A percentile compares a stretch with the other conserved stretches of the same genome.
These are phyloP conservation scores for Lactarius quietus DNA, from an alignment of 768 basidiomycete genomes.

Conservation along the genomic window DNA sequence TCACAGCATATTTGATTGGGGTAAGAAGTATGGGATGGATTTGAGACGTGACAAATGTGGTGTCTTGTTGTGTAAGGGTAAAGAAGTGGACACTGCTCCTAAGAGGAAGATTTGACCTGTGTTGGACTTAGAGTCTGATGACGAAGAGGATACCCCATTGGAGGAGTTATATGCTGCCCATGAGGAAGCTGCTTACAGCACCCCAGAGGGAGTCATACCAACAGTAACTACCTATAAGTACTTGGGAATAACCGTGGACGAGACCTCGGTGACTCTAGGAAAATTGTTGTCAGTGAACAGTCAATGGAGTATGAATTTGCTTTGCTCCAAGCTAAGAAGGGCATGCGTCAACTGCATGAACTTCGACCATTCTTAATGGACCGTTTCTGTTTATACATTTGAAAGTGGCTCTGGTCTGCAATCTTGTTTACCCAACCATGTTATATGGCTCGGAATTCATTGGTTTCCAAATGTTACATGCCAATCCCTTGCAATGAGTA, in stretches of 20 bases:
- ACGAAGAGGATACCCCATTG: too few species aligned
- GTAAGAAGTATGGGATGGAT: background rate
- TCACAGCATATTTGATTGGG: background rate
- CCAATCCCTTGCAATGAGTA: background rate
- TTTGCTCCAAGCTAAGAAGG: background rate
- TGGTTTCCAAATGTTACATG: background rate
- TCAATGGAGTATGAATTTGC: background rate
- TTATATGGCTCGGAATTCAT: background rate
- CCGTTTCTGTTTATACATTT: background rate
- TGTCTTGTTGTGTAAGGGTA: background rate
- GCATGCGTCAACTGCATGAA: background rate
- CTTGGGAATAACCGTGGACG: constrained; percentile 35
- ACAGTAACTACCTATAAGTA: constrained; percentile 32
- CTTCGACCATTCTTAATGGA: background rate
- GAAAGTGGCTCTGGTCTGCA: background rate
- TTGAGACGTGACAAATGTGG: constrained; percentile 7
- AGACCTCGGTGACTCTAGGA: background rate
- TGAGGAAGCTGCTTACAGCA: too few species aligned
- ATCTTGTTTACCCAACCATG: background rate
- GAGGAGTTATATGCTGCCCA: background rate
- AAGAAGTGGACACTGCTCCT: background rate
- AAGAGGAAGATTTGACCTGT: too few species aligned
- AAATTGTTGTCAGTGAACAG: background rate
- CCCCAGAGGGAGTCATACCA: background rate
- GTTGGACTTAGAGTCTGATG: too few species aligned